Percentiles rank a stretch among this genome's conserved stretches.
These are phyloP conservation scores for Astragalus glycyphyllos DNA, from an alignment of 306 rosid genomes.

Conservation along the genomic window DNA sequence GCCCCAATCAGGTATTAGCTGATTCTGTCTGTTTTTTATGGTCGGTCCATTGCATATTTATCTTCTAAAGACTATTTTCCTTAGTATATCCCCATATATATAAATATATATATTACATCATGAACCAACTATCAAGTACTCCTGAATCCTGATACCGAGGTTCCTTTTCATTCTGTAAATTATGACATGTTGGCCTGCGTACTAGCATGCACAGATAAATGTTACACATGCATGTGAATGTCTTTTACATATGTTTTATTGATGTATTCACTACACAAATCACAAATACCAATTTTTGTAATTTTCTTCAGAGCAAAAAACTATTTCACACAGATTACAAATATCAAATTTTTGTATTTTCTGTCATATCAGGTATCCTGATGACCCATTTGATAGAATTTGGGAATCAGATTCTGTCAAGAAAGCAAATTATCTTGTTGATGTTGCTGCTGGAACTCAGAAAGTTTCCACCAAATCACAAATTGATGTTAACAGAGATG, in stretches of 20 bases:
- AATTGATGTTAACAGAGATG: constrained; percentile 65
- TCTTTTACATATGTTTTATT: constrained; percentile 6
- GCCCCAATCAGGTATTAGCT: constrained; percentile 71
- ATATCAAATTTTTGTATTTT: not conserved
- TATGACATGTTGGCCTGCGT: constrained; percentile 2
- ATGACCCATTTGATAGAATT: constrained; percentile 93
- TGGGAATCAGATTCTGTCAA: constrained; percentile 93
- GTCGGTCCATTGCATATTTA: not conserved
- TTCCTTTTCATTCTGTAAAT: constrained; percentile 5
- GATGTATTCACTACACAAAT: constrained; percentile 9
- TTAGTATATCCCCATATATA: not conserved
- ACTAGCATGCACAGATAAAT: not conserved
- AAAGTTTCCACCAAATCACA: constrained; percentile 77
- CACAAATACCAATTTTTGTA: not conserved
- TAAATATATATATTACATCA: not conserved
- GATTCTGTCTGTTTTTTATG: constrained; percentile 23
- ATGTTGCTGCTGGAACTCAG: constrained; percentile 84
- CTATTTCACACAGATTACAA: not conserved
- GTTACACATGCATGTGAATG: constrained; percentile 3
- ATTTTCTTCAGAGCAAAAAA: constrained; percentile 4
- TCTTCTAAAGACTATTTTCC: not conserved
- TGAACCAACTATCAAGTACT: not conserved
- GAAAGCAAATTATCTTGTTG: constrained; percentile 95
- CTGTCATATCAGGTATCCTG: constrained; percentile 81
- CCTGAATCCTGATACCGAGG: constrained; percentile 22